phyloP scores from a whole-genome alignment of 2,329 filamentous ascomycete genomes.

The Thielaviopsis populi region DNA sequence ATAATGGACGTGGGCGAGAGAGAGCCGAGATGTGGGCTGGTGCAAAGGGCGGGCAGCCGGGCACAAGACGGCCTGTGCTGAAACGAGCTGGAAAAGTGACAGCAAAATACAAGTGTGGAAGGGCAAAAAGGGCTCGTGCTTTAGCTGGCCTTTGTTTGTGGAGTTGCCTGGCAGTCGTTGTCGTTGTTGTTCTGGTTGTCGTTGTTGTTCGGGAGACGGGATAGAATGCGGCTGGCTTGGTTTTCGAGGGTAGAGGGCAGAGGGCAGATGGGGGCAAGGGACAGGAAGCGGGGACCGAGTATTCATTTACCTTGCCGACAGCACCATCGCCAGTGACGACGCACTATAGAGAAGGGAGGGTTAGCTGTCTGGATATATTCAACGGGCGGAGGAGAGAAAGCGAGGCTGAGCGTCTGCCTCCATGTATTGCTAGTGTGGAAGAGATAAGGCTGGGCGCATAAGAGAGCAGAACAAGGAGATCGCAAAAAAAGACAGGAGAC shows the following conservation, averaged over 20 bases:
- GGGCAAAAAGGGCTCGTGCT: conserved; percentile 10
- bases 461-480: no score
- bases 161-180: not conserved
- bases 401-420: conserved; percentile 7
- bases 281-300: no score
- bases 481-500: no score
- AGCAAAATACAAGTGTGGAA: not conserved
- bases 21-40: not conserved
- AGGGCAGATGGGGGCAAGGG: conserved; percentile 7
- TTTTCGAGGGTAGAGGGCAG: no score
- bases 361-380: conserved; percentile 23
- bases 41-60: not conserved
- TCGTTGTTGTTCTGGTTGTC: not conserved
- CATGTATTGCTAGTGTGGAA: no score
- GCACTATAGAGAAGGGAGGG: conserved; percentile 45
- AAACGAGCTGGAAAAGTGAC: conserved; percentile 1
- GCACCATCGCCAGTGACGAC: conserved; percentile 99
- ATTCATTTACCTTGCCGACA: conserved; percentile 83
- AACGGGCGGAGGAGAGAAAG: not conserved
- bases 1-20: conserved; percentile 10
- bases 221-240: no score
- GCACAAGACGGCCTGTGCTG: conserved; percentile 8
- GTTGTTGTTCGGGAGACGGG: not conserved
- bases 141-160: conserved; percentile 4
- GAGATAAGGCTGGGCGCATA: not conserved